Evolutionary conservation across 176 grass and related monocot species (phyloP).

Genomic region (Rhipidocladum racemiflorum): DNA sequence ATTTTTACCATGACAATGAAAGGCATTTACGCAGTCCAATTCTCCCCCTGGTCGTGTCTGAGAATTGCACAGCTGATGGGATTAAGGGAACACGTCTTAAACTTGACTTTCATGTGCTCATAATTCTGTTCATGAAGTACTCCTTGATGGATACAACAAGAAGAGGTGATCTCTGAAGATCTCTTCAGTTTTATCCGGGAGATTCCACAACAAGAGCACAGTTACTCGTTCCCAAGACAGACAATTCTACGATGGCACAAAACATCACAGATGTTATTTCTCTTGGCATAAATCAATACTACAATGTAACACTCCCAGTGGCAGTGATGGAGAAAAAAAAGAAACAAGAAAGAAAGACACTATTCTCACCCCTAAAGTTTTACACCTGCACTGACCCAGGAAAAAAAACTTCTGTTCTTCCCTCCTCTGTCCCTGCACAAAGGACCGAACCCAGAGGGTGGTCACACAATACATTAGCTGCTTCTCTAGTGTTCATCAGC

Average conservation of each 20-base stretch:
- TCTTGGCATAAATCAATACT: conserved; percentile 33
- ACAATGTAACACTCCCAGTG: background rate
- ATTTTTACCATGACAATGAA: conserved; percentile 17
- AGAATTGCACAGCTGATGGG: conserved; percentile 16
- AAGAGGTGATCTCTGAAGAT: background rate
- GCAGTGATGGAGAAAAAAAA: background rate
- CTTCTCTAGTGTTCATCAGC: background rate
- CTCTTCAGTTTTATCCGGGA: background rate
- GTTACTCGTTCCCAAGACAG: background rate
- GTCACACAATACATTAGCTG: conserved; percentile 11
- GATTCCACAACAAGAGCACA: background rate
- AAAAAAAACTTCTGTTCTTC: conserved; percentile 37
- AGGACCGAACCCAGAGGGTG: conserved; percentile 17
- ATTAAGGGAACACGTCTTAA: conserved; percentile 26
- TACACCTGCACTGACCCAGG: conserved; percentile 27
- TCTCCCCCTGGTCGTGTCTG: conserved; percentile 19
- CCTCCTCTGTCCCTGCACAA: conserved; percentile 32
- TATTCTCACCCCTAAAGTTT: conserved; percentile 25
- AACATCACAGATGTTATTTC: conserved; percentile 32
- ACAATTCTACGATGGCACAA: background rate
- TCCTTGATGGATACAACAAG: background rate
- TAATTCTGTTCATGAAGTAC: background rate
- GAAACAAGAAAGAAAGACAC: background rate
- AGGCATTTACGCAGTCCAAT: conserved; percentile 10
- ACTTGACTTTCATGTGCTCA: background rate